Base-by-base conservation (phyloP, 192 early-diverging fungal species). In the Powellomyces hirtus region DNA sequence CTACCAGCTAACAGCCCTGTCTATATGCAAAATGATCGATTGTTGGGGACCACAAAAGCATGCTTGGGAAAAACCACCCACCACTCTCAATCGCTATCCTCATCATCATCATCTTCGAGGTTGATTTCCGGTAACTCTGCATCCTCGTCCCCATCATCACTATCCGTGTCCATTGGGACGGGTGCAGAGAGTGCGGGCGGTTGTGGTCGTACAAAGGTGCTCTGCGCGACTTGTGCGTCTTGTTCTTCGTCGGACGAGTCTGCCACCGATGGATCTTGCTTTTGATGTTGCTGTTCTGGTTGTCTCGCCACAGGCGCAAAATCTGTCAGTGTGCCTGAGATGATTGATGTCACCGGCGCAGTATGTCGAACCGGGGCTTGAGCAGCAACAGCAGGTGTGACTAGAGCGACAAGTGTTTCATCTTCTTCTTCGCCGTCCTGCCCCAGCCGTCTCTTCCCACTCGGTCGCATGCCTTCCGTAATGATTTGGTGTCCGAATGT, bases 61-160 rank as follows among this genome's bases (percentile, higher is more conserved):
- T n/a, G n/a, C n/a, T n/a, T n/a, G n/a, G n/a, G n/a, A n/a, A n/a
- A n/a, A n/a, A n/a, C n/a, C n/a, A n/a, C n/a, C n/a, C n/a, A n/a
- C n/a, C n/a, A n/a, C n/a, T n/a, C n/a, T n/a, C n/a, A 58, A 31
- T 58, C 56, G 30, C 31, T 35, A 10, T 58, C 56, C 22, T 58
- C 56, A 8, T 2, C 56, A 5, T 58, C 56, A 35, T 58, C 56
- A 24, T 58, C 56, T 6, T 58, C 56, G 26, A 58, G 8, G 34
- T 58, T 58, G 13, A 58, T 58, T 31, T 58, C 56, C 2, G 56
- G 56, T 27, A 58, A n/a, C 26, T 58, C 56, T 13, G n/a, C 56
- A 35, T 58, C 56, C 8, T 58, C 56, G 18, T 58, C 46, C 14
- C 26, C 46, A 14, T 49, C 56, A 8, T 58, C 36, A 18, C 36